Evolutionary conservation across 176 grass and related monocot species (phyloP).

Genomic region (Oryza coarctata): DNA sequence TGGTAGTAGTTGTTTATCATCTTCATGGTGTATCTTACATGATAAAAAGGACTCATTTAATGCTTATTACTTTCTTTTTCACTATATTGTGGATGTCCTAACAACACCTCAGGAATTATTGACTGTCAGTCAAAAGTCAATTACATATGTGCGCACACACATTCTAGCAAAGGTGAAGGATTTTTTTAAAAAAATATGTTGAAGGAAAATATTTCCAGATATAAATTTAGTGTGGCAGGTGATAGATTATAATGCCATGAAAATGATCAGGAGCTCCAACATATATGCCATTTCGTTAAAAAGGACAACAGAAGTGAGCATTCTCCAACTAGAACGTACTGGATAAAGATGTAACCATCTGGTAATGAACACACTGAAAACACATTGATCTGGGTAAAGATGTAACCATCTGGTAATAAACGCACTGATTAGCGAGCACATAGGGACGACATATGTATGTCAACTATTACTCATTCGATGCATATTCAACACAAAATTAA

Average conservation of each 20-base stretch:
- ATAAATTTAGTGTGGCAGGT: not conserved
- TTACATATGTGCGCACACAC: not conserved
- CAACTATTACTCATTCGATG: not conserved
- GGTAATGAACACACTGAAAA: conserved; percentile 18
- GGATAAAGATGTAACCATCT: no score
- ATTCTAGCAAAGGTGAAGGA: not conserved
- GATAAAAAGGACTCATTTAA: no score
- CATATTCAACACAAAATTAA: not conserved
- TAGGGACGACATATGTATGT: not conserved
- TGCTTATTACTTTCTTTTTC: no score
- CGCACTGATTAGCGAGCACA: not conserved
- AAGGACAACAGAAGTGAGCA: conserved; percentile 15
- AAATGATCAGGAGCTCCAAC: not conserved
- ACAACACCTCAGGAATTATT: no score
- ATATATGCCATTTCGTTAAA: not conserved
- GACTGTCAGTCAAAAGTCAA: not conserved
- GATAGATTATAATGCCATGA: conserved; percentile 11
- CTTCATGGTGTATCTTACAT: no score
- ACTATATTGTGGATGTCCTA: no score
- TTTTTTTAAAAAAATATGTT: no score
- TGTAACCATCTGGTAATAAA: conserved; percentile 28
- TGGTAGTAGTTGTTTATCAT: no score
- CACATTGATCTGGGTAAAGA: conserved; percentile 26
- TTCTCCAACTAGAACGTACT: not conserved
- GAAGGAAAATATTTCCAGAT: not conserved